A percentile compares a stretch with the other conserved stretches of the same genome.
Evolutionary conservation across 306 rosid species (phyloP).

Genomic region (Canavalia ensiformis): DNA sequence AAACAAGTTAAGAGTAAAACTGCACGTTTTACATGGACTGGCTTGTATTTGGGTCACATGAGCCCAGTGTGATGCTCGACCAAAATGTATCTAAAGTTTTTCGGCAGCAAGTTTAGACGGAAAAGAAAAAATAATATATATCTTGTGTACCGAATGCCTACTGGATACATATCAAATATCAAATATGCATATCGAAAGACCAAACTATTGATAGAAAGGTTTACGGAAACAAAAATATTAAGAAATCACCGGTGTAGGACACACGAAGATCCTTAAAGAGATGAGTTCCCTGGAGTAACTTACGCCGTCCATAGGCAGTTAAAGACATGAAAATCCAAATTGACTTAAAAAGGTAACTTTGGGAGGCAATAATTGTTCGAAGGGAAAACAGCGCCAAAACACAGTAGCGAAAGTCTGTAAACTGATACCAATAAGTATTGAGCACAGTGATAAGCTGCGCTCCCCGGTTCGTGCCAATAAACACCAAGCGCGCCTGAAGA

Average conservation of each 20-base stretch:
- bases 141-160: not conserved
- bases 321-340: not conserved
- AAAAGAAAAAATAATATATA: not conserved
- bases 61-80: constrained; percentile 14
- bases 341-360: not conserved
- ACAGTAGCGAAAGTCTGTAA: constrained; percentile 7
- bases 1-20: constrained; percentile 15
- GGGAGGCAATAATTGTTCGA: not conserved
- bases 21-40: not conserved
- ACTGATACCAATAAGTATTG: constrained; percentile 19
- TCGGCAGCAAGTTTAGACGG: not conserved
- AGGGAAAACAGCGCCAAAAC: not conserved
- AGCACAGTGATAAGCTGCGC: constrained; percentile 23
- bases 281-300: not conserved
- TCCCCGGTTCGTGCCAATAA: not conserved
- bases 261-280: not conserved
- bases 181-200: constrained; percentile 2
- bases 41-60: not conserved
- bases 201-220: constrained; percentile 15
- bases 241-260: not conserved
- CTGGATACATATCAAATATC: constrained; percentile 1
- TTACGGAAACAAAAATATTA: not conserved
- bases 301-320: not conserved
- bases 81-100: not conserved
- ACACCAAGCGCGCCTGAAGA: not conserved